phyloP scores from a whole-genome alignment of 345 rosid genomes.

The Acer yangbiense region DNA sequence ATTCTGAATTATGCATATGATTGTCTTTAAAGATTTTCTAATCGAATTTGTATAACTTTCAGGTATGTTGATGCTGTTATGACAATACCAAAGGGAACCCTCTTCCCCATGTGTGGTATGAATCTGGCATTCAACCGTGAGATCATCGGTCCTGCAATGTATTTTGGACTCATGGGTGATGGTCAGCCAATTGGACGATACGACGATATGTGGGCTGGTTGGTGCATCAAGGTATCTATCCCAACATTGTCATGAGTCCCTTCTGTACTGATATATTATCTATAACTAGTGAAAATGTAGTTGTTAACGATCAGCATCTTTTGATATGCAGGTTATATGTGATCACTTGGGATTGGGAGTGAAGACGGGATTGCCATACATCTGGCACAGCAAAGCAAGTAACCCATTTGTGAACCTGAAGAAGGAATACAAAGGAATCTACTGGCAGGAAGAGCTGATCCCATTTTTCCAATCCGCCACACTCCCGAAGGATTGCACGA shows the following conservation, averaged over 20 bases:
- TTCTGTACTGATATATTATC: background rate
- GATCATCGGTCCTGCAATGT: slow-evolving; percentile 84
- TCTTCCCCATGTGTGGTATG: slow-evolving; percentile 97
- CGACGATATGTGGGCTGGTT: slow-evolving; percentile 96
- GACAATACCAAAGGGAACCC: slow-evolving; percentile 83
- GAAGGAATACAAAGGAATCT: slow-evolving; percentile 92
- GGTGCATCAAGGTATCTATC: slow-evolving; percentile 69
- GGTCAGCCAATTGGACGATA: slow-evolving; percentile 89
- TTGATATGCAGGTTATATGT: slow-evolving; percentile 58
- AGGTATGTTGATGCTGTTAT: slow-evolving; percentile 83
- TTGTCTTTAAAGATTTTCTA: background rate
- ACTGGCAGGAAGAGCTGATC: slow-evolving; percentile 95
- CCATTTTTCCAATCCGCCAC: slow-evolving; percentile 78
- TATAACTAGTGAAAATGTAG: slow-evolving; percentile 9
- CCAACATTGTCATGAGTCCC: background rate
- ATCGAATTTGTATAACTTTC: slow-evolving; percentile 17
- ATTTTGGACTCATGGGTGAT: slow-evolving; percentile 90
- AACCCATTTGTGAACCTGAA: slow-evolving; percentile 87
- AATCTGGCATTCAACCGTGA: slow-evolving; percentile 81
- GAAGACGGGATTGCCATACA: slow-evolving; percentile 89
- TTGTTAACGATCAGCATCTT: background rate
- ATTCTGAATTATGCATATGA: background rate
- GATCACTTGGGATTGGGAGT: slow-evolving; percentile 87
- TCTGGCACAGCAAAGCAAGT: slow-evolving; percentile 96
- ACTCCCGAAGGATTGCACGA: slow-evolving; percentile 82